phyloP scores from a whole-genome alignment of 176 grass and related monocot species.

The Musa troglodytarum region DNA sequence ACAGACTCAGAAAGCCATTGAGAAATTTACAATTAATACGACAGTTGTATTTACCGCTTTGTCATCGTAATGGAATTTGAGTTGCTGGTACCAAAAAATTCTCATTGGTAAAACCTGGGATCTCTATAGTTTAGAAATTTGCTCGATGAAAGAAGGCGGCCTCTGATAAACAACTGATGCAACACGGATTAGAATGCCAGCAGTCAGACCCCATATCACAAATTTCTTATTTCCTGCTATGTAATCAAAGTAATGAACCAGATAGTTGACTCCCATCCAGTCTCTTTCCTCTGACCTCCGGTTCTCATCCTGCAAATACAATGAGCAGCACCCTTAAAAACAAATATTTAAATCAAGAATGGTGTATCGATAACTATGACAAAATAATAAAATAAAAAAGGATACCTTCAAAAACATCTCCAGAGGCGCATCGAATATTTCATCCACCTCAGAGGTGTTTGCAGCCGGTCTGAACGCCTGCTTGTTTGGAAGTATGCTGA shows the following conservation, averaged over 20 bases:
- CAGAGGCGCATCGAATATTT: conserved; percentile 78
- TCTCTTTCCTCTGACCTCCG: conserved; percentile 36
- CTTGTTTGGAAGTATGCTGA: conserved; percentile 57
- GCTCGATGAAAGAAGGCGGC: conserved; percentile 53
- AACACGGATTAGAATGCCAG: conserved; percentile 62
- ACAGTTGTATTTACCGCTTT: background rate
- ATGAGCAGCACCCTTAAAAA: background rate
- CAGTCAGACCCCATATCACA: conserved; percentile 91
- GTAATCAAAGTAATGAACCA: conserved; percentile 69
- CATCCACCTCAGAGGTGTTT: conserved; percentile 76
- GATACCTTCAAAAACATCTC: conserved; percentile 95
- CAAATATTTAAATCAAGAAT: background rate
- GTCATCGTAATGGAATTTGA: too few relatives aligned
- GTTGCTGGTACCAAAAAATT: too few relatives aligned
- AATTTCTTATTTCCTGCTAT: conserved; percentile 36
- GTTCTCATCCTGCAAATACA: conserved; percentile 55
- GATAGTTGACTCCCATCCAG: conserved; percentile 54
- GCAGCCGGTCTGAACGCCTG: conserved; percentile 49
- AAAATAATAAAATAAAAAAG: background rate
- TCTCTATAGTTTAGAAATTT: conserved; percentile 1
- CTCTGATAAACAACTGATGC: conserved; percentile 59
- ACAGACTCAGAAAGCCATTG: background rate
- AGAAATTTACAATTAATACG: background rate
- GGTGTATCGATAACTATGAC: background rate
- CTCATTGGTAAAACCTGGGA: too few relatives aligned